These are phyloP conservation scores for Amanita inopinata DNA, from an alignment of 768 basidiomycete genomes.

Conservation along the genomic window DNA sequence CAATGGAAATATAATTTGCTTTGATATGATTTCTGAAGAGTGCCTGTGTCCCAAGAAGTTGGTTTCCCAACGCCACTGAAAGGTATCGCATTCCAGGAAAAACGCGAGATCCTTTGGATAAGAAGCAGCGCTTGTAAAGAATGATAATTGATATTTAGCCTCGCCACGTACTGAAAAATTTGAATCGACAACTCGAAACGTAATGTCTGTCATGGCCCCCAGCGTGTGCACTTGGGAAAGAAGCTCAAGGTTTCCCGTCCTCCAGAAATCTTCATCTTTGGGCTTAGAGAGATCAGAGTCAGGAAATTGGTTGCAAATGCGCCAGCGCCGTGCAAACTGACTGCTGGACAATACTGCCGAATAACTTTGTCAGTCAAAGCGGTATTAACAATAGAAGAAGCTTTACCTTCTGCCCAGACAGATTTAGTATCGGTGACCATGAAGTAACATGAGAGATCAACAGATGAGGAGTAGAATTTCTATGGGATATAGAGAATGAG, in stretches of 20 bases:
- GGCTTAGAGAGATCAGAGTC: slow-evolving; percentile 19
- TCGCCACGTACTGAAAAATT: slow-evolving; percentile 43
- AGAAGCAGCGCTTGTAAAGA: slow-evolving; percentile 10
- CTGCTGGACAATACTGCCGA: slow-evolving; percentile 41
- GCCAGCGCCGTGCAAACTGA: slow-evolving; percentile 63
- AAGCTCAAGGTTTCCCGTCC: slow-evolving; percentile 40
- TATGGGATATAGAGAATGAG: too few species aligned
- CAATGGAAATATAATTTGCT: slow-evolving; percentile 68
- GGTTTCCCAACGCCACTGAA: slow-evolving; percentile 79
- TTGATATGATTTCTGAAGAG: slow-evolving; percentile 68
- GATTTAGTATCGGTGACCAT: slow-evolving; percentile 67
- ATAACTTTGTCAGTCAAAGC: background rate
- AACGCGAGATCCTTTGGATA: slow-evolving; percentile 53
- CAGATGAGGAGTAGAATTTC: slow-evolving; percentile 55
- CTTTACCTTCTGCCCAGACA: slow-evolving; percentile 66
- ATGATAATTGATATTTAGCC: too few species aligned
- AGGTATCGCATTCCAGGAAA: slow-evolving; percentile 44
- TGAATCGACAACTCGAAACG: slow-evolving; percentile 52
- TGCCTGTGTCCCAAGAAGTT: slow-evolving; percentile 50
- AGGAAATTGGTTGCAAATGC: slow-evolving; percentile 38
- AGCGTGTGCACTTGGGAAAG: slow-evolving; percentile 53
- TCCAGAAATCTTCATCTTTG: slow-evolving; percentile 55
- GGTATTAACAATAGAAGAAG: background rate
- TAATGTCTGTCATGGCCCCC: slow-evolving; percentile 44
- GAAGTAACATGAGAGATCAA: slow-evolving; percentile 48